A percentile compares a stretch with the other conserved stretches of the same genome.
phyloP scores from a whole-genome alignment of 1,139 yeast genomes.

The Pichia norvegensis region DNA sequence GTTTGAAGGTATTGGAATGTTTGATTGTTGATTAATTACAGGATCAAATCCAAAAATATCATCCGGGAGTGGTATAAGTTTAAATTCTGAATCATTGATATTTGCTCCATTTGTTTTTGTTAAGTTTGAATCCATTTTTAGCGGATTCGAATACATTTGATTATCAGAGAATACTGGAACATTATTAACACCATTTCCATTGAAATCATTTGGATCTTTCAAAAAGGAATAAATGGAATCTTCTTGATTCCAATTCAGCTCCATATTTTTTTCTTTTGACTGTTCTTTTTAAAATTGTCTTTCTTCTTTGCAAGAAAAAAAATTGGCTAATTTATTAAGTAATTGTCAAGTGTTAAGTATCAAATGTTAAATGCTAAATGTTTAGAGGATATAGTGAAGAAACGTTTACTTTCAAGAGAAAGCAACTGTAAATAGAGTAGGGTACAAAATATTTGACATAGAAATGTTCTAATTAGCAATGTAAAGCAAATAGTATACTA shows the following conservation, averaged over 20 bases:
- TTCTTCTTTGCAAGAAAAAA: background rate
- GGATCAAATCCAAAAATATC: constrained; percentile 29
- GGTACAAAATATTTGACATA: too few species aligned
- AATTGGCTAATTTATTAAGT: too few species aligned
- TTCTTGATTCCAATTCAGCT: constrained; percentile 6
- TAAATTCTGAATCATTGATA: constrained; percentile 16
- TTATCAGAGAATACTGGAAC: background rate
- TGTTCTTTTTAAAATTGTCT: background rate
- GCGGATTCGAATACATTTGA: constrained; percentile 1
- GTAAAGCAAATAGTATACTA: background rate
- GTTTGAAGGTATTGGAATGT: background rate
- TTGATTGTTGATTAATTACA: background rate
- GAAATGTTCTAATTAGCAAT: too few species aligned
- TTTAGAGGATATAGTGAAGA: too few species aligned
- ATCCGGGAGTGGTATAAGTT: constrained; percentile 35
- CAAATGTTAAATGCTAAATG: too few species aligned
- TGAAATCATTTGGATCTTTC: background rate
- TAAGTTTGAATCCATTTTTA: constrained; percentile 5
- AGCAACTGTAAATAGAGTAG: too few species aligned
- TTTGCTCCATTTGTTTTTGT: background rate
- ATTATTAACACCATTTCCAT: background rate
- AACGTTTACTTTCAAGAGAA: background rate
- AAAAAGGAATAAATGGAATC: constrained; percentile 11
- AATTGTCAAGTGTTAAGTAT: too few species aligned
- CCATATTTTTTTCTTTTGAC: constrained; percentile 4